Evolutionary conservation across 768 basidiomycete genomes (phyloP).

Genomic region (Obba rivulosa): DNA sequence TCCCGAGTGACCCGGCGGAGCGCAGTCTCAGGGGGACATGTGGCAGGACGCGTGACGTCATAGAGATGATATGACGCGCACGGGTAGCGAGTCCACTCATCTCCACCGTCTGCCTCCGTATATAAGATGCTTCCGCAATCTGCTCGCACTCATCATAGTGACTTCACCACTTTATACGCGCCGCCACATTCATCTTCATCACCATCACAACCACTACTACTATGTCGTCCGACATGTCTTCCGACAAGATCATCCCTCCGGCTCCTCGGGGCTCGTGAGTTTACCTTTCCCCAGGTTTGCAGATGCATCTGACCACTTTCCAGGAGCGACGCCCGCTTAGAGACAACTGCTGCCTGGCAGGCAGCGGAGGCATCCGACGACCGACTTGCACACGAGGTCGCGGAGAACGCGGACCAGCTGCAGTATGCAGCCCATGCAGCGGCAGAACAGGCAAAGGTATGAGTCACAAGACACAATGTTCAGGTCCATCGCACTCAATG

Average conservation of each 20-base stretch:
- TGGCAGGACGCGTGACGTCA: too few relatives aligned
- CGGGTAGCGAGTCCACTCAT: too few relatives aligned
- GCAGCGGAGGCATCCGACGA: constrained; percentile 42
- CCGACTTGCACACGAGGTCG: constrained; percentile 37
- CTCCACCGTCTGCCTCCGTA: too few relatives aligned
- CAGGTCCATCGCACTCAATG: background rate
- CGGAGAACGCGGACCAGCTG: constrained; percentile 39
- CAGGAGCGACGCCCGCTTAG: constrained; percentile 30
- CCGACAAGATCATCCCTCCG: constrained; percentile 2
- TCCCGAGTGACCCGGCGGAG: too few relatives aligned
- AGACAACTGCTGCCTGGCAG: constrained; percentile 53
- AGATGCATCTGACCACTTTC: background rate
- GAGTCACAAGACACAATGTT: constrained; percentile 3
- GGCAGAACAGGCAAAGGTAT: constrained; percentile 48
- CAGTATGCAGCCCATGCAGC: constrained; percentile 46
- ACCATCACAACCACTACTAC: constrained; percentile 1
- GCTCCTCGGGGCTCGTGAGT: constrained; percentile 4
- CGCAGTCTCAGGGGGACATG: too few relatives aligned
- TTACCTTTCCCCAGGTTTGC: constrained; percentile 5
- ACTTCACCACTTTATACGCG: constrained; percentile 1
- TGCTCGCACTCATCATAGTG: background rate
- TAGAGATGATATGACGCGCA: too few relatives aligned
- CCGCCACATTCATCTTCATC: background rate
- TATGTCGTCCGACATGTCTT: constrained; percentile 11
- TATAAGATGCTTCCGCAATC: too few relatives aligned